A percentile compares a stretch with the other conserved stretches of the same genome.
Evolutionary conservation across 768 basidiomycete species (phyloP).

Genomic region (Lactarius sp.): DNA sequence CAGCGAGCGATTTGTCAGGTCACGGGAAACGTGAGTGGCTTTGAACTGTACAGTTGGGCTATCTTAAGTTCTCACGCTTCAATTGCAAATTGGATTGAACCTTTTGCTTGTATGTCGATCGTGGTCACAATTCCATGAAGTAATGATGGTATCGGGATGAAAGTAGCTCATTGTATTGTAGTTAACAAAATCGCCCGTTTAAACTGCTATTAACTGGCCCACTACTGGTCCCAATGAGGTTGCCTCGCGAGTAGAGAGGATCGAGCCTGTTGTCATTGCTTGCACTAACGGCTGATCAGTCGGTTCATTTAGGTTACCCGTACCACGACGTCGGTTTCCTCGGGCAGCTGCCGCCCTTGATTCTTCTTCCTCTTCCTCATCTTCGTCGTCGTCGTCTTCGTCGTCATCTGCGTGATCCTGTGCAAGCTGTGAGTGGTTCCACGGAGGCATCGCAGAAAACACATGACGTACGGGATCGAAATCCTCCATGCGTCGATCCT

Average conservation of each 20-base stretch:
- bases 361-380: constrained; percentile 47
- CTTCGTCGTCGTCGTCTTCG: constrained; percentile 50
- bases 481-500: constrained; percentile 78
- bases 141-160: constrained; percentile 18
- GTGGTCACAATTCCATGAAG: not conserved
- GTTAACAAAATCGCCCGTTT: constrained; percentile 2
- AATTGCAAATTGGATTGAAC: not conserved
- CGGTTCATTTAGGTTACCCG: constrained; percentile 10
- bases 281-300: constrained; percentile 17
- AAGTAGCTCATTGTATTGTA: constrained; percentile 17
- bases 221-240: constrained; percentile 13
- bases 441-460: constrained; percentile 1
- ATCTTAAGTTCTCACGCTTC: constrained; percentile 24
- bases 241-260: constrained; percentile 2
- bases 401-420: constrained; percentile 42
- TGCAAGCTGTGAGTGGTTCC: not conserved
- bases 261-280: constrained; percentile 17
- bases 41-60: constrained; percentile 51
- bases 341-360: constrained; percentile 23
- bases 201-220: constrained; percentile 22
- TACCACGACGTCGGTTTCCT: constrained; percentile 24
- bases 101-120: too few species aligned
- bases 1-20: not conserved
- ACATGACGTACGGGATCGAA: constrained; percentile 65
- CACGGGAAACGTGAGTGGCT: constrained; percentile 39